Percentiles rank a stretch among this genome's conserved stretches.
Conservation (phyloP, 495 filamentous ascomycete species). For the Aspergillus panamensis region DNA sequence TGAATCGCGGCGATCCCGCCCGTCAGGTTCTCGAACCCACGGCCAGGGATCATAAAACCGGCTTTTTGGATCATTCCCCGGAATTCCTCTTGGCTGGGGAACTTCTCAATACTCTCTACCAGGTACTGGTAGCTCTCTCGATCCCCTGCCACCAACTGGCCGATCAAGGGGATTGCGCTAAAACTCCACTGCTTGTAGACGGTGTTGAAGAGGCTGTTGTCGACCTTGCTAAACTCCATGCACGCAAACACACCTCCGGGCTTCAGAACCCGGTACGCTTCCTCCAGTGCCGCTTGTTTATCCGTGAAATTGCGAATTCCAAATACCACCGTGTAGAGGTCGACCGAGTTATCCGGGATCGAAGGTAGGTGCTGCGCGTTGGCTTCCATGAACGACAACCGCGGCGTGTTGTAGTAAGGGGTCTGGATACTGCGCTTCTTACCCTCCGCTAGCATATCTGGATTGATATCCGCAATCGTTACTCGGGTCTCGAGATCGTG, state of each 20-base stretch:
- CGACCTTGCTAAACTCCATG: conserved; percentile 88
- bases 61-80: conserved; percentile 82
- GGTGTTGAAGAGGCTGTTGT: conserved; percentile 68
- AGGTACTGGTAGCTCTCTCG: conserved; percentile 97
- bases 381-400: conserved; percentile 77
- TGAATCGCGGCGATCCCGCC: conserved; percentile 93
- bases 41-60: conserved; percentile 79
- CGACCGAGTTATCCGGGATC: conserved; percentile 62
- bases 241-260: conserved; percentile 96
- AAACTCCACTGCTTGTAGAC: conserved; percentile 97
- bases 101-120: conserved; percentile 94
- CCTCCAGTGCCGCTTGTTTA: conserved; percentile 71
- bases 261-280: conserved; percentile 84
- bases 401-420: conserved; percentile 52
- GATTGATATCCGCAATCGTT: conserved; percentile 92
- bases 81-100: conserved; percentile 82
- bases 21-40: conserved; percentile 83
- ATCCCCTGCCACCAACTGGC: conserved; percentile 91
- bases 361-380: conserved; percentile 79
- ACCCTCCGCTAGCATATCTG: conserved; percentile 87
- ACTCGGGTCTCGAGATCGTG: conserved; percentile 72
- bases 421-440: conserved; percentile 64
- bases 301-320: conserved; percentile 95
- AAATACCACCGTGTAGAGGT: conserved; percentile 97
- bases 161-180: conserved; percentile 87